Percentiles rank a stretch among this genome's conserved stretches.
These are phyloP conservation scores for Glycine latifolia DNA, from an alignment of 306 rosid genomes.

Conservation along the genomic window DNA sequence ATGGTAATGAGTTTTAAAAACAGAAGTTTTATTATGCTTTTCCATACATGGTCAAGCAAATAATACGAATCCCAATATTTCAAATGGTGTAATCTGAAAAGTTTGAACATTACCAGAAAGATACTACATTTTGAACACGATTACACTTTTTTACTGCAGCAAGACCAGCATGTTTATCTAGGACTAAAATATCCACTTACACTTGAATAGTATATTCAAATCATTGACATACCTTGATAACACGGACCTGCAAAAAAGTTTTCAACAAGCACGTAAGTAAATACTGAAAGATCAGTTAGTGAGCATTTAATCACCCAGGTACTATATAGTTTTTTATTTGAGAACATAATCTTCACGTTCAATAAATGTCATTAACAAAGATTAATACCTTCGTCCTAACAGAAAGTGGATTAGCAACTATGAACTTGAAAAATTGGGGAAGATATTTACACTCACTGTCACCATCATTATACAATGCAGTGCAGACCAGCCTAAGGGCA, in stretches of 20 bases:
- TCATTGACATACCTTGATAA: slow-evolving; percentile 85
- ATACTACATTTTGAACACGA: slow-evolving; percentile 5
- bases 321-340: slow-evolving; percentile 6
- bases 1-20: not conserved
- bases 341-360: slow-evolving; percentile 24
- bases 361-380: slow-evolving; percentile 36
- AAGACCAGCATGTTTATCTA: slow-evolving; percentile 37
- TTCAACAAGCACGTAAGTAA: slow-evolving; percentile 37
- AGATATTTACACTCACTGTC: slow-evolving; percentile 96
- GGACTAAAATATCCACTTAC: slow-evolving; percentile 51
- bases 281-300: slow-evolving; percentile 33
- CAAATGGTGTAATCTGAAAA: slow-evolving; percentile 1
- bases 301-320: slow-evolving; percentile 27
- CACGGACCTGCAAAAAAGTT: slow-evolving; percentile 84
- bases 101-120: slow-evolving; percentile 10
- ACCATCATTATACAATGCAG: slow-evolving; percentile 90
- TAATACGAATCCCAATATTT: slow-evolving; percentile 30
- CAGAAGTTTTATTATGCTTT: slow-evolving; percentile 2
- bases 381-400: slow-evolving; percentile 91
- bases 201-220: slow-evolving; percentile 45
- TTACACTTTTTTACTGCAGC: not conserved
- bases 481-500: slow-evolving; percentile 81
- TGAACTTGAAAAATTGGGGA: slow-evolving; percentile 96
- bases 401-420: slow-evolving; percentile 93
- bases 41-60: slow-evolving; percentile 1